Percentiles rank a stretch among this genome's conserved stretches.
Conservation (phyloP, 306 rosid species). For the Prunus dulcis region DNA sequence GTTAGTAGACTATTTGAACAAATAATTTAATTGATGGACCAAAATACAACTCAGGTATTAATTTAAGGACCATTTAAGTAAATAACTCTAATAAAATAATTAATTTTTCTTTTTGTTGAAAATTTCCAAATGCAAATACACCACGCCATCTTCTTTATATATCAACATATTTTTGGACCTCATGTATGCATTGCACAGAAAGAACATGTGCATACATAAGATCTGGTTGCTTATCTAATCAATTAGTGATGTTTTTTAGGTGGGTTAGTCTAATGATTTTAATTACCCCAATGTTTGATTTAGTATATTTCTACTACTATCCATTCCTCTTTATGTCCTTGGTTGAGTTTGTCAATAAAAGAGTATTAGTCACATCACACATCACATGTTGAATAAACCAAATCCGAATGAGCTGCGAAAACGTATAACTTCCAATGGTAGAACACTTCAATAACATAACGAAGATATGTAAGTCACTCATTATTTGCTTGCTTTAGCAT, state of each 20-base stretch:
- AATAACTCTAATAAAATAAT: background rate
- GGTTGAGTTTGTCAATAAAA: background rate
- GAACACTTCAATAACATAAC: background rate
- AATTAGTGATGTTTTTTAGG: background rate
- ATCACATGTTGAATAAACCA: background rate
- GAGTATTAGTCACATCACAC: background rate
- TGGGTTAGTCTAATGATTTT: background rate
- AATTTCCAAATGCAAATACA: background rate
- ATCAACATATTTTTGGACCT: background rate
- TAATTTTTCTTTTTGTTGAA: background rate
- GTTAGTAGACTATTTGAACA: no score
- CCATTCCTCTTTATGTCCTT: background rate
- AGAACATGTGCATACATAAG: background rate
- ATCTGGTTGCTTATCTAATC: background rate
- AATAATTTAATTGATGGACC: no score
- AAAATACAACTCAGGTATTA: no score
- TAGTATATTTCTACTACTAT: background rate
- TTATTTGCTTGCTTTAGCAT: background rate
- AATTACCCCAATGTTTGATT: background rate
- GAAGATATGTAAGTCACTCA: no score
- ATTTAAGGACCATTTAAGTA: no score
- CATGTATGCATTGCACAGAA: slow-evolving; percentile 13
- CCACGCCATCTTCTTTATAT: background rate
- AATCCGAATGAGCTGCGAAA: background rate
- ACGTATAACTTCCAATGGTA: background rate